Percentiles rank a stretch among this genome's conserved stretches.
Conservation (phyloP, 2,329 filamentous ascomycete genomes). For the Simplicillium aogashimaense region DNA sequence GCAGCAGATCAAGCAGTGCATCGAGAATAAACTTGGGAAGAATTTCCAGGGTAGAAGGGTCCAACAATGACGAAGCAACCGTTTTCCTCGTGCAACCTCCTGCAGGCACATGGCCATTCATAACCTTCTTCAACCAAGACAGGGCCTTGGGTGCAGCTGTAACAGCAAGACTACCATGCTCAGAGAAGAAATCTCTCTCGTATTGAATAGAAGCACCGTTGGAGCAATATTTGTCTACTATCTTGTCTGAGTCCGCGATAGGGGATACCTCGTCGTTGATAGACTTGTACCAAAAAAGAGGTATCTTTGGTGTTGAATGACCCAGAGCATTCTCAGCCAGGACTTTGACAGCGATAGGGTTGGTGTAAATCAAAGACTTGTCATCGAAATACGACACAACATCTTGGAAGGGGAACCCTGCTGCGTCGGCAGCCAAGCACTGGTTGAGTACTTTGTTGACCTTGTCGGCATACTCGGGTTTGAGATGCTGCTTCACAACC, state of each 20-base stretch:
- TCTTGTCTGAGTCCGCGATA: conserved; percentile 28
- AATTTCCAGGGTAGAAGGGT: no score
- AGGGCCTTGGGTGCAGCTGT: no score
- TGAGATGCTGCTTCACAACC: conserved; percentile 8
- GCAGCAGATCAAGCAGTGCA: no score
- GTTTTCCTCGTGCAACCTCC: no score
- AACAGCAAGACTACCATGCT: conserved; percentile 16
- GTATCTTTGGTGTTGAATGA: conserved; percentile 32
- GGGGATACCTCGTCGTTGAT: conserved; percentile 32
- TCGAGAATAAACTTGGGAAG: no score
- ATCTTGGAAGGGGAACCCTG: conserved; percentile 13
- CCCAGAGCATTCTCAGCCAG: conserved; percentile 17
- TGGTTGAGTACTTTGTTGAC: conserved; percentile 14
- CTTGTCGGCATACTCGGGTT: conserved; percentile 13
- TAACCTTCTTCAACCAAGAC: no score
- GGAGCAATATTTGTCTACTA: conserved; percentile 30
- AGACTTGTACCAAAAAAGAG: conserved; percentile 39
- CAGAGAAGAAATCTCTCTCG: conserved; percentile 28
- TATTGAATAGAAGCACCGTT: conserved; percentile 30
- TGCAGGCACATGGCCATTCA: no score
- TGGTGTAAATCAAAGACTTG: conserved; percentile 17
- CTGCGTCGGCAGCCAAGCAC: conserved; percentile 13
- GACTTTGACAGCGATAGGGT: conserved; percentile 14
- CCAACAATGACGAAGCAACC: no score
- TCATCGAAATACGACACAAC: conserved; percentile 28